A percentile compares a stretch with the other conserved stretches of the same genome.
phyloP scores from a whole-genome alignment of 495 filamentous ascomycete species.

The Diplogelasinospora grovesii region DNA sequence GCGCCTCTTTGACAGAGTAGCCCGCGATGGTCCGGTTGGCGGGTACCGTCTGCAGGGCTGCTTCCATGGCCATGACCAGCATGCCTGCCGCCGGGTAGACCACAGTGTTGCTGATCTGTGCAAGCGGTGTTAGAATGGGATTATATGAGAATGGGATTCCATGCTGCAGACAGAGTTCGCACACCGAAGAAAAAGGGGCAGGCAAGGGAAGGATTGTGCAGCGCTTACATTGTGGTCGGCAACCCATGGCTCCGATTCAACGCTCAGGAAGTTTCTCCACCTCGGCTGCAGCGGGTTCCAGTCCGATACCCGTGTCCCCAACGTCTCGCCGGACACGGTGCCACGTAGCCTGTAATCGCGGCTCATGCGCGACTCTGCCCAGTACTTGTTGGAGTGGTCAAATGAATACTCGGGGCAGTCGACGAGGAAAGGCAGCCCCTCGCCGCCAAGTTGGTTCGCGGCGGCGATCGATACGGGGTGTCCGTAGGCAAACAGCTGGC shows the following conservation, averaged over 20 bases:
- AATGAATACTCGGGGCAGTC: slow-evolving; percentile 34
- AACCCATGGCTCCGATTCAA: slow-evolving; percentile 40
- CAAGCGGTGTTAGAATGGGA: too few relatives aligned
- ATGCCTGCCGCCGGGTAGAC: slow-evolving; percentile 53
- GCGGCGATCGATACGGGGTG: slow-evolving; percentile 15
- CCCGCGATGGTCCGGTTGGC: slow-evolving; percentile 16
- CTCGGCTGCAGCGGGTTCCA: slow-evolving; percentile 33
- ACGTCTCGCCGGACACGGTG: slow-evolving; percentile 28
- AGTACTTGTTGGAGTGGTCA: slow-evolving; percentile 29
- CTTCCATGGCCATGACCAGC: slow-evolving; percentile 48
- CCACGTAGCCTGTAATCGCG: slow-evolving; percentile 36
- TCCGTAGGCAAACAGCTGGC: slow-evolving; percentile 29
- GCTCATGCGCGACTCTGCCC: slow-evolving; percentile 33
- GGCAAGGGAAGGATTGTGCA: too few relatives aligned
- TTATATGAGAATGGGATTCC: too few relatives aligned
- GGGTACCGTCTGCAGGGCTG: slow-evolving; percentile 6
- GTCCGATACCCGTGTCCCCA: slow-evolving; percentile 33
- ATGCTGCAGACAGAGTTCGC: too few relatives aligned
- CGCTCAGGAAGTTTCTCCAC: slow-evolving; percentile 38
- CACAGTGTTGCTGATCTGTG: slow-evolving; percentile 16
- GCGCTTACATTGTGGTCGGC: slow-evolving; percentile 39
- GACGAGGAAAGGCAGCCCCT: slow-evolving; percentile 12
- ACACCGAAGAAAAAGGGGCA: too few relatives aligned
- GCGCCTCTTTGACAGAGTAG: slow-evolving; percentile 27
- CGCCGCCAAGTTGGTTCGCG: slow-evolving; percentile 12